Base-by-base conservation (phyloP, 1,284 basidiomycete species). In the Pholiota adiposa region DNA sequence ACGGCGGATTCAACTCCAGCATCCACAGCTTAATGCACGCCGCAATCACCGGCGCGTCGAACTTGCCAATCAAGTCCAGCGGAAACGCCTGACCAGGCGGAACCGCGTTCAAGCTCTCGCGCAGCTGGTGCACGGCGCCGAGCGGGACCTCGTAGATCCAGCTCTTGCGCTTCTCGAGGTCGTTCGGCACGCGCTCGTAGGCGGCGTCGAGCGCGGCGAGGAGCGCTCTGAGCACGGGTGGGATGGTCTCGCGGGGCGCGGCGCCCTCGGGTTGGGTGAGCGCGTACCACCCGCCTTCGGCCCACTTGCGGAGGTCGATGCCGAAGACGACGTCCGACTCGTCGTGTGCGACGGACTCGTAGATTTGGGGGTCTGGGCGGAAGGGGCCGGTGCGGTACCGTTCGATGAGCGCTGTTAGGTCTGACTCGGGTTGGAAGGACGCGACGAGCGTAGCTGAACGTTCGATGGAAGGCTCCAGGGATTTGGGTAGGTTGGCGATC, bases 71-170 rank as follows among this genome's bases (percentile, higher is more conserved):
- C 58, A 94, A 69, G 36, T 90, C 88, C 0, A 77, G 68, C 1
- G 88, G 79, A 62, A 94, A 85, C 21, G 87, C 80, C 52, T 88
- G 81, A 7, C 86, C 86, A 18, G 85, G 77, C 4, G 86, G 85
- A 11, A 93, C 75, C 21, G 83, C 84, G 70, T 97, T 96, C 61
- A 97, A 79, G 2, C 83, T 83, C 71, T 93, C 90, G 61, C 96
- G 88, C 9, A 97, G 84, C 63, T 90, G 88, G 69, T 97, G 96
- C 4, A 90, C 83, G 29, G 88, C 86, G 3, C 85, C 79, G 21
- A 98, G 82, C 0, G 95, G 93, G 1, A 96, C 93, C 66, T 93
- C 89, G 71, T 97, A 97, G 62, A 98, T 93, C 96, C 96, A 98
- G 1, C 88, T 81, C 76, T 91, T 94, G 63, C 96, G 87, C 72